Conservation (phyloP, 768 basidiomycete species). For the Lactarius sanguifluus region DNA sequence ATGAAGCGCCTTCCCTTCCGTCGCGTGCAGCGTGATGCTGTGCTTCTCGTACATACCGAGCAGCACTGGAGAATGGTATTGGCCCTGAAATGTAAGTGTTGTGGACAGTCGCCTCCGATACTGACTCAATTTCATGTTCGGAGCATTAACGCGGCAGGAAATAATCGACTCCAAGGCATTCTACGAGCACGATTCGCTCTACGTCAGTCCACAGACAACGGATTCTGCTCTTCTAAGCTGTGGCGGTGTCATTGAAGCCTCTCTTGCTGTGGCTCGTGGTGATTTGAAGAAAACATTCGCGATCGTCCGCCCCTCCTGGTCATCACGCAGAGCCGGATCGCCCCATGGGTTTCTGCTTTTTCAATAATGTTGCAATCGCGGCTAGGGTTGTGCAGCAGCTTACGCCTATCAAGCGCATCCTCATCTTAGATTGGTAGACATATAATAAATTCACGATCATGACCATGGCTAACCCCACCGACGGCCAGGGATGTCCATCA, state of each 20-base stretch:
- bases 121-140: constrained; percentile 23
- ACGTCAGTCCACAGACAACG: constrained; percentile 84
- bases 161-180: constrained; percentile 73
- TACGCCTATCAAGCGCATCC: constrained; percentile 70
- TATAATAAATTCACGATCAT: constrained; percentile 6
- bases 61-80: constrained; percentile 92
- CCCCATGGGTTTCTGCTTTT: constrained; percentile 99
- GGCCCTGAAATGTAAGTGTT: constrained; percentile 36
- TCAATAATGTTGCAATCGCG: constrained; percentile 97
- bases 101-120: constrained; percentile 13
- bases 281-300: constrained; percentile 87
- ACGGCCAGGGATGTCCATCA: constrained; percentile 88
- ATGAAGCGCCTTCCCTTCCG: constrained; percentile 82
- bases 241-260: constrained; percentile 92
- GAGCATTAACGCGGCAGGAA: constrained; percentile 75
- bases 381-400: constrained; percentile 73
- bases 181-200: constrained; percentile 91
- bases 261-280: constrained; percentile 78
- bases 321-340: constrained; percentile 98
- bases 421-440: constrained; percentile 93
- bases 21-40: constrained; percentile 73
- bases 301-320: constrained; percentile 95
- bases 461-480: constrained; percentile 8
- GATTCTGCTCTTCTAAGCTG: constrained; percentile 84
- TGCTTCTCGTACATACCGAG: constrained; percentile 84